These are phyloP conservation scores for Yarrowia porcina DNA, from an alignment of 805 yeast species.

Conservation along the genomic window DNA sequence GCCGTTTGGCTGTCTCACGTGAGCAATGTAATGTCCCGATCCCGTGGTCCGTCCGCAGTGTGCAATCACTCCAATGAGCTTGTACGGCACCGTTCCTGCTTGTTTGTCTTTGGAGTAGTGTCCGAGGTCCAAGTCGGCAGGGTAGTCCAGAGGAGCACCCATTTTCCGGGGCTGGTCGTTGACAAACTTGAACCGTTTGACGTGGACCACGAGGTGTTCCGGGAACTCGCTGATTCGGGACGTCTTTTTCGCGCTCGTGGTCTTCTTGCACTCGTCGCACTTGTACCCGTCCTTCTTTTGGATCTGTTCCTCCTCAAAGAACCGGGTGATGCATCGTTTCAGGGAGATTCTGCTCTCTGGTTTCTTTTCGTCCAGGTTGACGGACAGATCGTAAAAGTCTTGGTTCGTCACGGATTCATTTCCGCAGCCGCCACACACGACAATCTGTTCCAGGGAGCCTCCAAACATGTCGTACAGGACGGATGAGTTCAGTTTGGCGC, in stretches of 20 bases:
- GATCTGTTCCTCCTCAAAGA: conserved; percentile 58
- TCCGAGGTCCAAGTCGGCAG: conserved; percentile 69
- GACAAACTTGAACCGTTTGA: conserved; percentile 82
- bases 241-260: conserved; percentile 73
- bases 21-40: conserved; percentile 90
- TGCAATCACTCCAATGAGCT: conserved; percentile 76
- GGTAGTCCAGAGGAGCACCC: conserved; percentile 80
- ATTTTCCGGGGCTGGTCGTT: conserved; percentile 64
- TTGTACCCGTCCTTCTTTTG: conserved; percentile 55
- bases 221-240: conserved; percentile 78
- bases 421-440: conserved; percentile 79
- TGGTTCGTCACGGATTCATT: conserved; percentile 82
- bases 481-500: conserved; percentile 75
- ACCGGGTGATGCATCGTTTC: conserved; percentile 49
- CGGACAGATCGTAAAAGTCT: conserved; percentile 87
- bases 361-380: conserved; percentile 57
- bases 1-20: conserved; percentile 88
- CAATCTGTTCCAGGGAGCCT: conserved; percentile 79
- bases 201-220: conserved; percentile 79
- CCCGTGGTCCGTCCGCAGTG: conserved; percentile 93
- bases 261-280: conserved; percentile 79
- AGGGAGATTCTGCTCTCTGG: conserved; percentile 31
- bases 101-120: conserved; percentile 42
- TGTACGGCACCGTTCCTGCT: conserved; percentile 53
- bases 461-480: conserved; percentile 92